Percentiles rank a stretch among this genome's conserved stretches.
Evolutionary conservation across 2,329 filamentous ascomycete genomes (phyloP).

Genomic region (Aspergillus eucalypticola): DNA sequence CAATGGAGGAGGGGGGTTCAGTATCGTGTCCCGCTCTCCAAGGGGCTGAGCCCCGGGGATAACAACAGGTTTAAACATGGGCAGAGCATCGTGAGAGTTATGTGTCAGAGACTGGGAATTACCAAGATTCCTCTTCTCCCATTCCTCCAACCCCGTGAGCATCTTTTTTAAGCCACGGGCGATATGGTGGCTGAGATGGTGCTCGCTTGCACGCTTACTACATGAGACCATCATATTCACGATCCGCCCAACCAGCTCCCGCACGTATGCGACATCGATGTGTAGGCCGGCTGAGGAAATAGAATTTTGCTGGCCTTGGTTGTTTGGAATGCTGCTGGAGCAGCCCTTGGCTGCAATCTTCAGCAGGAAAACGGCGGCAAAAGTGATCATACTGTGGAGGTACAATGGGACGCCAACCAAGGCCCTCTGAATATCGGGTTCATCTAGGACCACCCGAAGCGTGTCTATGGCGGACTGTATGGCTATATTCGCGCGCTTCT

Average conservation of each 20-base stretch:
- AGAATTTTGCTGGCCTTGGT: constrained; percentile 39
- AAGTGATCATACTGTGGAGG: constrained; percentile 51
- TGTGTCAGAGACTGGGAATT: constrained; percentile 24
- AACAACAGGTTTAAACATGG: constrained; percentile 39
- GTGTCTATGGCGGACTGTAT: constrained; percentile 47
- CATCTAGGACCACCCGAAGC: constrained; percentile 45
- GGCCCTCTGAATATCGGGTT: constrained; percentile 45
- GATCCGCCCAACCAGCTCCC: constrained; percentile 35
- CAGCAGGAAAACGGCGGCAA: constrained; percentile 48
- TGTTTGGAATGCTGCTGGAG: constrained; percentile 35
- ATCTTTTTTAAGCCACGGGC: constrained; percentile 42
- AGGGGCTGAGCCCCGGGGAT: constrained; percentile 40
- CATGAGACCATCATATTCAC: constrained; percentile 42
- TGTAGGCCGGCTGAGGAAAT: constrained; percentile 39
- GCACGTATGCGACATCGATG: constrained; percentile 39
- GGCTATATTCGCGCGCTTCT: constrained; percentile 47
- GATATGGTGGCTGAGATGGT: constrained; percentile 44
- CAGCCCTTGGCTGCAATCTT: constrained; percentile 47
- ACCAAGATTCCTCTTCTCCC: constrained; percentile 36
- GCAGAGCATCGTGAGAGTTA: constrained; percentile 28
- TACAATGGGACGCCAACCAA: constrained; percentile 49
- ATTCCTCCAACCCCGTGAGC: constrained; percentile 42
- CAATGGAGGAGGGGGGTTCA: constrained; percentile 38
- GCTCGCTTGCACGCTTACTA: constrained; percentile 41
- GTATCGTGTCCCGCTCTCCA: constrained; percentile 39